Evolutionary conservation across 305 asterid species (phyloP).

Genomic region (Fraxinus latifolia): DNA sequence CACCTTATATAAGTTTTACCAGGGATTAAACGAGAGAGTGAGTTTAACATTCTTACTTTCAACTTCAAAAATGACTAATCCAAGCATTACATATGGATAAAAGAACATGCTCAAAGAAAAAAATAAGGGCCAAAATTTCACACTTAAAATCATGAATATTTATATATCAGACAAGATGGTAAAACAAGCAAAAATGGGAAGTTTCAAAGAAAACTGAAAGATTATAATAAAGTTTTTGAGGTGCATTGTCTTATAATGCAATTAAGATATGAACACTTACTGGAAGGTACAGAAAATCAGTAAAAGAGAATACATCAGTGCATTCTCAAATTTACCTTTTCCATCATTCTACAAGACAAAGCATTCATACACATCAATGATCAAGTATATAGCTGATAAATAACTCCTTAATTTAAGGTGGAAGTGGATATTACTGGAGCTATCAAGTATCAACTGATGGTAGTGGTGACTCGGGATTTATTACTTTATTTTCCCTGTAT

Average conservation of each 20-base stretch:
- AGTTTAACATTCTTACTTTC: background rate
- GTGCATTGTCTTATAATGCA: background rate
- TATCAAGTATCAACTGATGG: background rate
- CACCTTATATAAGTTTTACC: constrained; percentile 45
- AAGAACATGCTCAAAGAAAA: constrained; percentile 4
- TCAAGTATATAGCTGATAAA: background rate
- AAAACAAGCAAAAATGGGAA: background rate
- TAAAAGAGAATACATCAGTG: background rate
- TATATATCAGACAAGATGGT: background rate
- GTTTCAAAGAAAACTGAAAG: background rate
- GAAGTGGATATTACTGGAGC: background rate
- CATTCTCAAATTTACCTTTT: background rate
- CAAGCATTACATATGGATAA: constrained; percentile 11
- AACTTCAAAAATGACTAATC: constrained; percentile 13
- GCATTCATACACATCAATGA: background rate
- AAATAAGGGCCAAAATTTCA: background rate
- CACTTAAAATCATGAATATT: background rate
- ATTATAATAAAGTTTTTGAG: background rate
- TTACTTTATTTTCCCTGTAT: background rate
- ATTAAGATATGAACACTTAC: background rate
- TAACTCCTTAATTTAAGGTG: background rate
- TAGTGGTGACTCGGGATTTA: background rate
- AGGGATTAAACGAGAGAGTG: constrained; percentile 3
- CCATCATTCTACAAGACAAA: background rate
- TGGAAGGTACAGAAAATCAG: background rate